These are phyloP conservation scores for Collybia sp. DNA, from an alignment of 768 basidiomycete species.

Conservation along the genomic window DNA sequence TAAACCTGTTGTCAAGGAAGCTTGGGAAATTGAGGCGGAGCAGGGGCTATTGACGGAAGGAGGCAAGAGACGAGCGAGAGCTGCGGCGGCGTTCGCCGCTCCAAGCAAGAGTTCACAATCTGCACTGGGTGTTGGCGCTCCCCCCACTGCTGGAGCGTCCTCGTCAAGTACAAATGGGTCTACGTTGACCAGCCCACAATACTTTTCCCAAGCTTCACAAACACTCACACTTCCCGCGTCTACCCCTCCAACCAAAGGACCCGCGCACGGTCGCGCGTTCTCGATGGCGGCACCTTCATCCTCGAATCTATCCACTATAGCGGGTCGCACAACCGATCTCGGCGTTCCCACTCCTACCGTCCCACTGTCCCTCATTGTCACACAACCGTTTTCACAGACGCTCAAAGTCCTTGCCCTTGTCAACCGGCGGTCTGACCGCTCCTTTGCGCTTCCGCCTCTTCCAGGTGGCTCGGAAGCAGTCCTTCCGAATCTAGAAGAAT, in stretches of 20 bases:
- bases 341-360: slow-evolving; percentile 63
- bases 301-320: slow-evolving; percentile 9
- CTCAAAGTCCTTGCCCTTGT: slow-evolving; percentile 55
- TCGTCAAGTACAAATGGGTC: slow-evolving; percentile 24
- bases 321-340: slow-evolving; percentile 32
- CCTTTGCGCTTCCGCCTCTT: slow-evolving; percentile 47
- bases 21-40: slow-evolving; percentile 81
- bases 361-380: slow-evolving; percentile 57
- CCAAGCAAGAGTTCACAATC: slow-evolving; percentile 8
- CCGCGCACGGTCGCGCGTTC: slow-evolving; percentile 56
- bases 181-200: slow-evolving; percentile 50
- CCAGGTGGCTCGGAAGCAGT: slow-evolving; percentile 29
- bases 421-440: slow-evolving; percentile 64
- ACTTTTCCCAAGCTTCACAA: slow-evolving; percentile 49
- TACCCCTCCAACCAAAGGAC: slow-evolving; percentile 42
- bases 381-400: slow-evolving; percentile 55
- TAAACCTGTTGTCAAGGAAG: slow-evolving; percentile 42
- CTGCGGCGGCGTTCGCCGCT: slow-evolving; percentile 30
- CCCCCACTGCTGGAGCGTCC: slow-evolving; percentile 13
- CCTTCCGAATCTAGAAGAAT: slow-evolving; percentile 68
- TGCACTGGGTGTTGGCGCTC: slow-evolving; percentile 19
- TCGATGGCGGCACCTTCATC: slow-evolving; percentile 39
- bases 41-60: slow-evolving; percentile 73
- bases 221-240: slow-evolving; percentile 66
- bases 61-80: slow-evolving; percentile 60